Evolutionary conservation across 83 land plant species (phyloP).

Genomic region (Thuja plicata): DNA sequence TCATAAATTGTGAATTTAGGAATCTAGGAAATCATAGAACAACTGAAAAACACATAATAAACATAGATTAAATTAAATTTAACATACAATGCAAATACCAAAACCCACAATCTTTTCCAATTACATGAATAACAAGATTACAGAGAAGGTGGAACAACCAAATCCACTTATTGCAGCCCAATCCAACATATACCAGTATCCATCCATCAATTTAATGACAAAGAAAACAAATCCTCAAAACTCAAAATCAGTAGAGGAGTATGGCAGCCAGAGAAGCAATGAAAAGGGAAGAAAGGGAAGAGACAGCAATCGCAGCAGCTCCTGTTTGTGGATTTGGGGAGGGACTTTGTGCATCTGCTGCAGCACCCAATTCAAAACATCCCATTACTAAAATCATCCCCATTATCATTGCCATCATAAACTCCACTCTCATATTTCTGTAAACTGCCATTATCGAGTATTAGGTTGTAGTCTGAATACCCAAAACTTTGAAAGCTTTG

Average conservation of each 20-base stretch:
- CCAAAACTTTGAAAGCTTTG: neutral
- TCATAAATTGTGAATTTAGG: too few relatives aligned
- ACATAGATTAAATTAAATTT: too few relatives aligned
- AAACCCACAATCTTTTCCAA: too few relatives aligned
- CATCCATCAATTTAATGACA: neutral
- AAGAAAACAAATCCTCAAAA: neutral
- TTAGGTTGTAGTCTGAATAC: neutral
- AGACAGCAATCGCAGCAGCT: neutral
- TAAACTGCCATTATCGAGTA: neutral
- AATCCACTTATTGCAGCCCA: neutral
- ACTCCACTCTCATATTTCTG: neutral
- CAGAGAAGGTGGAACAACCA: neutral
- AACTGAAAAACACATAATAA: too few relatives aligned
- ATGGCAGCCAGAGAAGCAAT: neutral
- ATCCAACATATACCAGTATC: neutral
- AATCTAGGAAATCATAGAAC: too few relatives aligned
- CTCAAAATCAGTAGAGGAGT: neutral
- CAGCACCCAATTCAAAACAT: neutral
- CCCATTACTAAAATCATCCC: neutral
- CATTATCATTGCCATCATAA: neutral
- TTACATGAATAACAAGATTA: too few relatives aligned
- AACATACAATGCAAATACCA: too few relatives aligned
- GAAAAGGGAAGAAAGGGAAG: neutral
- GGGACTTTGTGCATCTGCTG: neutral
- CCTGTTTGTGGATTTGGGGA: neutral